Evolutionary conservation across 2,329 filamentous ascomycete species (phyloP).

Genomic region (Fusarium sp.): DNA sequence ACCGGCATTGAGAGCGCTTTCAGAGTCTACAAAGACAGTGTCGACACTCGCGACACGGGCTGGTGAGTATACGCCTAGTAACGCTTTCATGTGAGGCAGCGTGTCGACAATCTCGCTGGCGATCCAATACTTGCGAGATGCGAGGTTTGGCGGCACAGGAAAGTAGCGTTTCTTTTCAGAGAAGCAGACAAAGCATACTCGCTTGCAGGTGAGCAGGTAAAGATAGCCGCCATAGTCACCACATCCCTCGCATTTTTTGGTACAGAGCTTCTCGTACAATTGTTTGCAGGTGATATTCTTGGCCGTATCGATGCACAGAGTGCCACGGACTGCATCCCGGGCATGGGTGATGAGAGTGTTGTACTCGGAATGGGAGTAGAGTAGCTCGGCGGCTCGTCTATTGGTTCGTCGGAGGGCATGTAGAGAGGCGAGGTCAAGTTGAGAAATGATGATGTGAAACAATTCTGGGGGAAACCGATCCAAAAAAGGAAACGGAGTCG

Average conservation of each 20-base stretch:
- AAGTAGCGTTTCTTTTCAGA: neutral
- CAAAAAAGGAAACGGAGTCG: neutral
- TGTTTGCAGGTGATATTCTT: neutral
- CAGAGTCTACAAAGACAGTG: conserved; percentile 3
- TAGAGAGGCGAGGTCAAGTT: conserved; percentile 6
- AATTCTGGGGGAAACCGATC: conserved; percentile 2
- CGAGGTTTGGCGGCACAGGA: neutral
- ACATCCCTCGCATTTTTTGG: conserved; percentile 4
- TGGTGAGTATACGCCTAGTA: neutral
- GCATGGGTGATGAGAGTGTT: conserved; percentile 6
- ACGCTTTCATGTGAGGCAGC: neutral
- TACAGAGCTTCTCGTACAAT: conserved; percentile 5
- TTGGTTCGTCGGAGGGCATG: neutral
- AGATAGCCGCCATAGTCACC: conserved; percentile 18
- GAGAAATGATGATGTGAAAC: conserved; percentile 1
- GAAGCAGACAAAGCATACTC: conserved; percentile 13
- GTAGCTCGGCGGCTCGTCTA: conserved; percentile 6
- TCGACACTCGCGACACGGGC: neutral
- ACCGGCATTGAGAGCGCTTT: neutral
- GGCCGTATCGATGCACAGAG: neutral
- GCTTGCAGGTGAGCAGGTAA: conserved; percentile 14
- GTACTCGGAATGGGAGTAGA: neutral
- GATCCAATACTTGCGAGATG: conserved; percentile 1
- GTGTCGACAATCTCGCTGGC: neutral
- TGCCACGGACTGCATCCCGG: conserved; percentile 1